phyloP scores from a whole-genome alignment of 129 eudicot species.

The Silybum marianum region DNA sequence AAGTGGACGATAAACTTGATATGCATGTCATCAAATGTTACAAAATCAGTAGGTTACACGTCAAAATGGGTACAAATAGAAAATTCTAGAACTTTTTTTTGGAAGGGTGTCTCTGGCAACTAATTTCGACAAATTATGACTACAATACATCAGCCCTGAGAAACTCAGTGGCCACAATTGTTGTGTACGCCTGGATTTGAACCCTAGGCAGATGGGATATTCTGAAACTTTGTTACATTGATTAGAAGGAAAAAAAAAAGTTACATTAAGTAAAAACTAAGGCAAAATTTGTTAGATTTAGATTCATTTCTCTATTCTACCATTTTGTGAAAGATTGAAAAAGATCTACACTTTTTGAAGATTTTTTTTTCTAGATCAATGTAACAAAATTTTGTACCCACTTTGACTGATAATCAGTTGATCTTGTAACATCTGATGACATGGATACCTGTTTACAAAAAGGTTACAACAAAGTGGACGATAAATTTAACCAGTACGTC shows the following conservation, averaged over 20 bases:
- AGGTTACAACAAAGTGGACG: neutral
- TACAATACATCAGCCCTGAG: too few relatives aligned
- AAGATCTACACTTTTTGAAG: neutral
- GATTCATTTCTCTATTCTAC: neutral
- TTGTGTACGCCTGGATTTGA: too few relatives aligned
- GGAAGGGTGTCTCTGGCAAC: too few relatives aligned
- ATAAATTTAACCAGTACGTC: too few relatives aligned
- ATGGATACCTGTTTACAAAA: neutral
- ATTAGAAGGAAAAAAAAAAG: too few relatives aligned
- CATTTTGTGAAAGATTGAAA: neutral
- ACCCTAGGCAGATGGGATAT: too few relatives aligned
- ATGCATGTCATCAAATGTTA: neutral
- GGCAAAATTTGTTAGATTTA: neutral
- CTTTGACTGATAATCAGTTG: neutral
- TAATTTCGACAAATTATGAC: too few relatives aligned
- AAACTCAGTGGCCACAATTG: too few relatives aligned
- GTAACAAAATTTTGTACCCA: neutral
- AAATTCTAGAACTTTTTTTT: too few relatives aligned
- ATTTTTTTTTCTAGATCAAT: neutral
- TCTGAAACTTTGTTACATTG: neutral
- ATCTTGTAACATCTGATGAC: neutral
- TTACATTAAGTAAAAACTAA: neutral
- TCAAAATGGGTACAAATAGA: too few relatives aligned
- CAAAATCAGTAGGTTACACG: neutral
- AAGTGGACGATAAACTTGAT: neutral